Evolutionary conservation across 495 filamentous ascomycete genomes (phyloP), one percentile per base, ranked within the genome.

Genomic region (Durotheca rogersii): DNA sequence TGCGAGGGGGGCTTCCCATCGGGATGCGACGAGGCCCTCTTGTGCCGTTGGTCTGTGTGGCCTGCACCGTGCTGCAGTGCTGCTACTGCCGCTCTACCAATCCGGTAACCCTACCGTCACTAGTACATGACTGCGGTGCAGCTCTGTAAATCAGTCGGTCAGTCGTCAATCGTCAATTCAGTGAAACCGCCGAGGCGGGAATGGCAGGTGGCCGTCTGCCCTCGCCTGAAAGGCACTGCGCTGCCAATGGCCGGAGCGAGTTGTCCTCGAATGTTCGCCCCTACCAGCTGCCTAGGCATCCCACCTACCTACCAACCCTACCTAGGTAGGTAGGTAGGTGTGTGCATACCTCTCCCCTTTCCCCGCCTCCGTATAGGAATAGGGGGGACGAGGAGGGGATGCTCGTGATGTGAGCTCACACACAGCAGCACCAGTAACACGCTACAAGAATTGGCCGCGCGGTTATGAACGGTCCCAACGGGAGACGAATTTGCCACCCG

Each of bases 61-160:
- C 50, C 37, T 59, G 56, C 56, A 59, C 50, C 43, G n/a, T 59
- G 21, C 56, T 59, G 56, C 50, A 47, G 49, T 53, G 46, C 50
- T 41, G 53, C 56, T 25, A 42, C 18, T 51, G 25, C 38, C 45
- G 36, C 51, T 51, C 50, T 54, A 59, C 56, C 20, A 59, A 59
- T 59, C 46, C 37, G 50, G 56, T 47, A 59, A 41, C 49, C 35
- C 46, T 53, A 45, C 56, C 56, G 56, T 50, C 50, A 59, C 56
- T 59, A 59, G 50, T 59, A 30, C n/a, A 36, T 37, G 50, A 41
- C 53, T 54, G 4, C 23, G 23, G 50, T 59, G 56, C 56, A 59
- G 45, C 46, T 53, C 45, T 46, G 39, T 30, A 37, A 36, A 44
- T 50, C 21, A 38, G 41, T 51, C 50, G 25, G 50, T 51, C 50